phyloP scores from a whole-genome alignment of 345 rosid genomes.

The Tarenaya hassleriana region DNA sequence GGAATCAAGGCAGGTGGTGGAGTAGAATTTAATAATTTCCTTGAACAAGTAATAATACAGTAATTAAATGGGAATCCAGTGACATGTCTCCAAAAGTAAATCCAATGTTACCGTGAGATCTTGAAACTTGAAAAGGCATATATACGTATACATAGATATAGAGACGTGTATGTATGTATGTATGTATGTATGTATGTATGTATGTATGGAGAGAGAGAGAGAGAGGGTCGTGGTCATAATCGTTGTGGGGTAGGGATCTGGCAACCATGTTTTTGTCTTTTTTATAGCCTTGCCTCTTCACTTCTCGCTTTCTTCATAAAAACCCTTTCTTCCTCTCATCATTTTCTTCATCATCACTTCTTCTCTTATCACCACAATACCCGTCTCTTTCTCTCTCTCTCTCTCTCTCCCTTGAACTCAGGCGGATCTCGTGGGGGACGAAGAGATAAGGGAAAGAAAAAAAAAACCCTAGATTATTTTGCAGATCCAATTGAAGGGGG shows the following conservation, averaged over 20 bases:
- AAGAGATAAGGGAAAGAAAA: slow-evolving; percentile 19
- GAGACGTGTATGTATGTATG: background rate
- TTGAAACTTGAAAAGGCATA: slow-evolving; percentile 27
- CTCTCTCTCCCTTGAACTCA: slow-evolving; percentile 46
- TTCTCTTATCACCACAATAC: slow-evolving; percentile 31
- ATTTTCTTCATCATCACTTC: slow-evolving; percentile 14
- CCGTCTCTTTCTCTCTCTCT: slow-evolving; percentile 24
- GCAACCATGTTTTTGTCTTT: slow-evolving; percentile 33
- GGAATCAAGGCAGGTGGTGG: too few relatives aligned
- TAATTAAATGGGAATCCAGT: slow-evolving; percentile 27
- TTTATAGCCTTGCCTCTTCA: slow-evolving; percentile 30
- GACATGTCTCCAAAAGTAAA: slow-evolving; percentile 35
- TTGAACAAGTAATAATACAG: slow-evolving; percentile 28
- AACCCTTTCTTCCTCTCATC: slow-evolving; percentile 20
- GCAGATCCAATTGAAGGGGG: slow-evolving; percentile 25
- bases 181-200: background rate
- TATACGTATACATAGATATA: background rate
- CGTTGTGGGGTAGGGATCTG: too few relatives aligned
- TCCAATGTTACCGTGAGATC: slow-evolving; percentile 25
- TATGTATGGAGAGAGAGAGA: slow-evolving; percentile 23
- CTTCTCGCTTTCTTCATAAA: slow-evolving; percentile 30
- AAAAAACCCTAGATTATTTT: slow-evolving; percentile 18
- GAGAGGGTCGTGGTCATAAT: slow-evolving; percentile 2
- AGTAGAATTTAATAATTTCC: slow-evolving; percentile 11
- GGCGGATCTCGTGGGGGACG: slow-evolving; percentile 61